These are phyloP conservation scores for Takakia lepidozioides DNA, from an alignment of 225 moss, liverwort and hornwort genomes.

Conservation along the genomic window DNA sequence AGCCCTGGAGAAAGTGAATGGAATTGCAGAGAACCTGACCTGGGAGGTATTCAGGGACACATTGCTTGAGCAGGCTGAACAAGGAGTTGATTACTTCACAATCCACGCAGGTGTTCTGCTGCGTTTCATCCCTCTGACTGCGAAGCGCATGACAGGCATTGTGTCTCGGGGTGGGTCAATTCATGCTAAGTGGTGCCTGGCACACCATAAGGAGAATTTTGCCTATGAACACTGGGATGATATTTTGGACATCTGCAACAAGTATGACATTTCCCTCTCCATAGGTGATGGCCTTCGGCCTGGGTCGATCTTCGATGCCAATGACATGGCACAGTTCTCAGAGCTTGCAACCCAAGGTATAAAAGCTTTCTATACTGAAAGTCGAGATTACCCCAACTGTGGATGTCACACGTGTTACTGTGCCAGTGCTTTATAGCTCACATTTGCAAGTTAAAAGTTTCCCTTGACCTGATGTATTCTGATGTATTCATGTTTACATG, in stretches of 20 bases:
- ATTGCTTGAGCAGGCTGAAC: slow-evolving; percentile 84
- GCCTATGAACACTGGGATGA: slow-evolving; percentile 92
- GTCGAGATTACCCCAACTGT: not conserved
- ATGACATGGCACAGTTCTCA: slow-evolving; percentile 88
- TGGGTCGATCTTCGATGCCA: slow-evolving; percentile 86
- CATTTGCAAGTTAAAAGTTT: not conserved
- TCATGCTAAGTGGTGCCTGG: slow-evolving; percentile 96
- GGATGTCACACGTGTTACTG: too few relatives aligned
- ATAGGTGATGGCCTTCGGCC: slow-evolving; percentile 89
- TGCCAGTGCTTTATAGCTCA: not conserved
- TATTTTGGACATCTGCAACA: slow-evolving; percentile 85
- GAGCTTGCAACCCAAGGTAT: slow-evolving; percentile 89
- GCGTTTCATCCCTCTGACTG: slow-evolving; percentile 86
- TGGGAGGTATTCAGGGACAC: slow-evolving; percentile 94
- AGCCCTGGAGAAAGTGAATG: slow-evolving; percentile 86
- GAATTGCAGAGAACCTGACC: slow-evolving; percentile 75
- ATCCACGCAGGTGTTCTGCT: slow-evolving; percentile 89
- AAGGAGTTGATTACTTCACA: slow-evolving; percentile 98
- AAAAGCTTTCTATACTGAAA: not conserved
- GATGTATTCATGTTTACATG: not conserved
- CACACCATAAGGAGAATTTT: slow-evolving; percentile 91
- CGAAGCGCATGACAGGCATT: slow-evolving; percentile 83
- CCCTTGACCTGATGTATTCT: not conserved
- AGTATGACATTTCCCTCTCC: slow-evolving; percentile 83
- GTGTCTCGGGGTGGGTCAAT: slow-evolving; percentile 94